phyloP scores from a whole-genome alignment of 2,329 filamentous ascomycete genomes.

The Neophaeococcomyces aloes region DNA sequence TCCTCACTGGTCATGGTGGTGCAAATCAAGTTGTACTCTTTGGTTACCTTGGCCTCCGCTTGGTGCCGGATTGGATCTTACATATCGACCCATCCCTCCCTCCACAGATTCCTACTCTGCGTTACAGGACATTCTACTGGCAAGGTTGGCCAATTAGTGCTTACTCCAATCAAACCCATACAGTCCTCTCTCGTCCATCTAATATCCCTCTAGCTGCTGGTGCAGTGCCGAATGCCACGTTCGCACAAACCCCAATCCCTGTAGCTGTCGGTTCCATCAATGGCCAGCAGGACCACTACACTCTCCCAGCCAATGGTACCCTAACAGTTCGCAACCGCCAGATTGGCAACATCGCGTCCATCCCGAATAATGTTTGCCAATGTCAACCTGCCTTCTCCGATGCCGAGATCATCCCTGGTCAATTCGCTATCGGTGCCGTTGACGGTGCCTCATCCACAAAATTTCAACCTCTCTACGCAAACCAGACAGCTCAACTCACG shows the following conservation, averaged over 20 bases:
- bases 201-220: constrained; percentile 31
- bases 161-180: constrained; percentile 54
- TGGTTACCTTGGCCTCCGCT: constrained; percentile 55
- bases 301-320: constrained; percentile 39
- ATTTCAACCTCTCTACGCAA: constrained; percentile 51
- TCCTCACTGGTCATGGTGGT: constrained; percentile 60
- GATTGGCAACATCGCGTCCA: constrained; percentile 44
- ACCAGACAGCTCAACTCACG: constrained; percentile 44
- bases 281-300: constrained; percentile 34
- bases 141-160: constrained; percentile 54
- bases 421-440: constrained; percentile 57
- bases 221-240: constrained; percentile 45
- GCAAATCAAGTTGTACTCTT: constrained; percentile 57
- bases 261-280: constrained; percentile 42
- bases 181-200: constrained; percentile 46
- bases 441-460: constrained; percentile 57
- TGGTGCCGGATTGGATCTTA: constrained; percentile 46
- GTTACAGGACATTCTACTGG: constrained; percentile 56
- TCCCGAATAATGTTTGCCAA: constrained; percentile 53
- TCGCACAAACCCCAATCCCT: constrained; percentile 45
- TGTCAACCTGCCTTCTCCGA: constrained; percentile 47
- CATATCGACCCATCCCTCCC: constrained; percentile 55
- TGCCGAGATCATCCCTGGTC: constrained; percentile 45
- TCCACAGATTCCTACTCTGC: constrained; percentile 51
- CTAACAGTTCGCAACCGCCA: constrained; percentile 50